Evolutionary conservation across 768 basidiomycete species (phyloP).

Genomic region (Leccinum barrowsii): DNA sequence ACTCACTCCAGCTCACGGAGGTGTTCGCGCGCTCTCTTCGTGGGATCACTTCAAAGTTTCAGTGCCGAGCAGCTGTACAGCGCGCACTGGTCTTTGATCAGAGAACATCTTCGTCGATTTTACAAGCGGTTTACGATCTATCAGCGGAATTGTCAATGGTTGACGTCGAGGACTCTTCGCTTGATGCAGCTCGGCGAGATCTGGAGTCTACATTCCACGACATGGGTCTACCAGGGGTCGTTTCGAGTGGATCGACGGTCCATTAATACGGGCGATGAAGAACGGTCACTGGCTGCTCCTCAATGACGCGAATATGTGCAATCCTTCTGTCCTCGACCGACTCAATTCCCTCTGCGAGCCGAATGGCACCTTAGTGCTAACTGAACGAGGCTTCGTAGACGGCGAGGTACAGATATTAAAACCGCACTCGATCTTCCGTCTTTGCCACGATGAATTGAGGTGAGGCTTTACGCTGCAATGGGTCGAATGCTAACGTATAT

Average conservation of each 20-base stretch:
- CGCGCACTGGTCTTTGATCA: conserved; percentile 16
- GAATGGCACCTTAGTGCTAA: conserved; percentile 77
- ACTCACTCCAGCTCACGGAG: conserved; percentile 39
- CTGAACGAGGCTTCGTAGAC: conserved; percentile 81
- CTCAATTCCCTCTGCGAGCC: conserved; percentile 95
- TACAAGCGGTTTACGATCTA: conserved; percentile 26
- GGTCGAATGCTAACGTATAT: too few species aligned
- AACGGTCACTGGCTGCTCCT: conserved; percentile 86
- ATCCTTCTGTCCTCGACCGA: conserved; percentile 91
- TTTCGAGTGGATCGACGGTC: conserved; percentile 96
- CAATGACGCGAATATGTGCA: conserved; percentile 93
- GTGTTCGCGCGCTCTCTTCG: conserved; percentile 34
- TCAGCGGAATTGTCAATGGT: conserved; percentile 27
- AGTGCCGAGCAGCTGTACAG: conserved; percentile 9
- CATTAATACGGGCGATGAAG: conserved; percentile 81
- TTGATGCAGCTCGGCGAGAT: conserved; percentile 11
- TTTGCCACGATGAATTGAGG: too few species aligned
- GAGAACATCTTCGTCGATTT: conserved; percentile 17
- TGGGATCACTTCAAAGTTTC: conserved; percentile 20
- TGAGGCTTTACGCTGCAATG: too few species aligned
- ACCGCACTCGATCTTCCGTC: conserved; percentile 84
- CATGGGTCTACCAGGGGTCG: conserved; percentile 40
- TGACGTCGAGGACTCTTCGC: conserved; percentile 4
- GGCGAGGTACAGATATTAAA: conserved; percentile 69
- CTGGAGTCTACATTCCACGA: conserved; percentile 22